Conservation (phyloP, 495 filamentous ascomycete genomes). For the Lepidopterella palustris region DNA sequence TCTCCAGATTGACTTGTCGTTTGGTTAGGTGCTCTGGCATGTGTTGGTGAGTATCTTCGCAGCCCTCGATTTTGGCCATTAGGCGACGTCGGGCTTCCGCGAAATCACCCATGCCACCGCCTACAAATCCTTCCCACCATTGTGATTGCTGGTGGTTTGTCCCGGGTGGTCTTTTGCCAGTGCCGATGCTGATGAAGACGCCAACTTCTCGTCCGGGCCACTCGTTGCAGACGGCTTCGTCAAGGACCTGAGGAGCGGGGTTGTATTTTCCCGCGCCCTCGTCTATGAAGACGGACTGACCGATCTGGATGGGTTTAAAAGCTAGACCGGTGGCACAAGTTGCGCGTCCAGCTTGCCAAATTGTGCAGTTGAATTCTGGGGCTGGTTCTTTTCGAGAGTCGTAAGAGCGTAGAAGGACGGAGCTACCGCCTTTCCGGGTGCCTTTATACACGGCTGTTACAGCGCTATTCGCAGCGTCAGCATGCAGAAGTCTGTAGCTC, state of each 20-base stretch:
- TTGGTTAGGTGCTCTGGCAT: slow-evolving; percentile 74
- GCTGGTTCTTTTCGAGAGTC: slow-evolving; percentile 87
- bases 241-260: slow-evolving; percentile 73
- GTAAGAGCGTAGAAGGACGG: slow-evolving; percentile 81
- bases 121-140: slow-evolving; percentile 93
- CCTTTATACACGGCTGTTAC: slow-evolving; percentile 91
- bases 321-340: slow-evolving; percentile 85
- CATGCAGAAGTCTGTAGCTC: not conserved
- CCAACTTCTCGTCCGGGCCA: slow-evolving; percentile 90
- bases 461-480: slow-evolving; percentile 50
- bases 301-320: slow-evolving; percentile 93
- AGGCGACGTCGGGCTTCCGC: slow-evolving; percentile 79
- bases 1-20: slow-evolving; percentile 74
- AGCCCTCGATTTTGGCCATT: slow-evolving; percentile 88
- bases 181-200: slow-evolving; percentile 85
- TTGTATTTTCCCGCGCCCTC: slow-evolving; percentile 91
- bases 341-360: slow-evolving; percentile 96
- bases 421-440: slow-evolving; percentile 53
- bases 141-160: slow-evolving; percentile 59
- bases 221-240: slow-evolving; percentile 86
- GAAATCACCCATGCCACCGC: slow-evolving; percentile 63
- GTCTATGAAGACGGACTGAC: slow-evolving; percentile 88
- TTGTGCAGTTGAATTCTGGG: slow-evolving; percentile 81
- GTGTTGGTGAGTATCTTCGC: slow-evolving; percentile 79
- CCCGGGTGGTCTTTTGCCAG: slow-evolving; percentile 74